Evolutionary conservation across 164 flowering plant species (phyloP), one percentile per base, ranked within the genome.

Genomic region (Macadamia integrifolia): DNA sequence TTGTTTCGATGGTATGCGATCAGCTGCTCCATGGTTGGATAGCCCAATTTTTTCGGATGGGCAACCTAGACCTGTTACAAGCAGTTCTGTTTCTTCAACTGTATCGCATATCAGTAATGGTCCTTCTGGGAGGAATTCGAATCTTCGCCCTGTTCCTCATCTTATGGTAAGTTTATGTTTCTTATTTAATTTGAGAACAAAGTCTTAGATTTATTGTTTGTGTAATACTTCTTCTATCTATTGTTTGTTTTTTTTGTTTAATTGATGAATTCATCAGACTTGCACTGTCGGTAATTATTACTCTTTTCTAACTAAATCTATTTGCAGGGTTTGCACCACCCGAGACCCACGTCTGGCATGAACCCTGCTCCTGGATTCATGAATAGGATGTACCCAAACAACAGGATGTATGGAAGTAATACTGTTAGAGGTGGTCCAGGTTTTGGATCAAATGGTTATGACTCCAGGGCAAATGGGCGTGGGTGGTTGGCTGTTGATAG

Each of bases 1-100:
- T 78, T 74, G 77, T 13, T 86, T 15, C 76, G 89, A 90, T 69
- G 82, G 81, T 7, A 58, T 67, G 17, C 72, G 67, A 18, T 81
- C 87, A 18, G 60, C 84, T n/a, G 50, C 68, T 0, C 77, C 86
- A 13, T 83, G 85, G 84, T 18, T 74, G 17, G 96, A 87, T 72
- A 77, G 75, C 23, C 69, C 83, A 12, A 52, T 72, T 14, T 82
- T 70, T 67, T 62, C 87, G 57, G 81, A 82, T 71, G 85, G 82
- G 58, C 82, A 79, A 69, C 67, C 69, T 30, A 80, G 84, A 71
- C 77, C 76, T 62, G 74, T 64, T 1, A 61, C 80, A 4, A 81
- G 78, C 68, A 65, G 71, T 31, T 64, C 81, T 4, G 28, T 75
- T 11, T 60, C 78, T 71, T 68, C 81, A 1, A 61, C 88, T 1